Percentiles rank a stretch among this genome's conserved stretches.
Evolutionary conservation across 805 yeast genomes (phyloP).

Genomic region (Candida odintsovae): DNA sequence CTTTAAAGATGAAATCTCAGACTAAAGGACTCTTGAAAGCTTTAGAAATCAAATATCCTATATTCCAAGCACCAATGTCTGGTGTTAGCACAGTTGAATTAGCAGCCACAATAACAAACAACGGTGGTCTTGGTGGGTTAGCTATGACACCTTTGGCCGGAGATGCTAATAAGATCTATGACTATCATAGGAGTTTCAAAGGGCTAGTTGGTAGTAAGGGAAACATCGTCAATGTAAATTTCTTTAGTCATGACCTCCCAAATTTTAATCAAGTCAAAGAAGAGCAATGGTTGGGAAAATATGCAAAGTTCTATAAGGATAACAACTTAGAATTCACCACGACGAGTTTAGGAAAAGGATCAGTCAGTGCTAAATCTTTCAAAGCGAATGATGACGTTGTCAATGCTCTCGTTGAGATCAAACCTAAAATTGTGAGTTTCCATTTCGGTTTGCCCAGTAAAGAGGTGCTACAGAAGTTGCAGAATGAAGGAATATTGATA

Average conservation of each 20-base stretch:
- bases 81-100: constrained; percentile 42
- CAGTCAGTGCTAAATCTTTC: constrained; percentile 13
- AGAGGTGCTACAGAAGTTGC: constrained; percentile 28
- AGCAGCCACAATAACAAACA: constrained; percentile 35
- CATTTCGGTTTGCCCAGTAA: constrained; percentile 44
- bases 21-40: constrained; percentile 8
- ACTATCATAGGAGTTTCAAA: constrained; percentile 10
- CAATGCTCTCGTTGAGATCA: constrained; percentile 12
- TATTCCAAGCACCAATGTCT: constrained; percentile 59
- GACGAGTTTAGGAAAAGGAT: not conserved
- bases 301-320: constrained; percentile 5
- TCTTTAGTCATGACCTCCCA: constrained; percentile 37
- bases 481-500: constrained; percentile 33
- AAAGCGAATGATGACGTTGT: constrained; percentile 12
- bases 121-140: constrained; percentile 49
- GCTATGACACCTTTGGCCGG: constrained; percentile 19
- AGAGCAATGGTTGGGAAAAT: constrained; percentile 19
- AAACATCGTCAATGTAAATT: constrained; percentile 36
- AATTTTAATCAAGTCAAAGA: constrained; percentile 11
- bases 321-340: not conserved
- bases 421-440: constrained; percentile 45
- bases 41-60: constrained; percentile 34
- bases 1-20: constrained; percentile 17
- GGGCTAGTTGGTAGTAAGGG: constrained; percentile 3
- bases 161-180: constrained; percentile 8